Evolutionary conservation across 164 flowering plant genomes (phyloP), one percentile per base, ranked within the genome.

Genomic region (Stephania yunnanensis): DNA sequence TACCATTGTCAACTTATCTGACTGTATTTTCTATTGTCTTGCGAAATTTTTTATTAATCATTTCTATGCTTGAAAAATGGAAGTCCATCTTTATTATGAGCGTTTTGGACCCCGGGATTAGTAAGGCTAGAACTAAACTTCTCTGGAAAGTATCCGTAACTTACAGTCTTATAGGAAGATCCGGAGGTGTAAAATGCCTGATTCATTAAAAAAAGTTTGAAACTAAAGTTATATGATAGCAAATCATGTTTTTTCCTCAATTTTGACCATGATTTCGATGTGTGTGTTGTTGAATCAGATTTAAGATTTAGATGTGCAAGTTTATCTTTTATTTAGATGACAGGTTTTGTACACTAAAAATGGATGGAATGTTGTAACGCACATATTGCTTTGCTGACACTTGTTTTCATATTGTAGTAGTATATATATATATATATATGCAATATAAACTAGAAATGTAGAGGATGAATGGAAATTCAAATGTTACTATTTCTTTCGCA

Each of bases 1-100:
- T 95, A 80, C 52, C 58, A 70, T 31, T 63, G 17, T 46, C 20
- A 13, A 7, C 66, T 61, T n/a, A 7, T 61, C 22, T 61, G 25
- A 19, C 25, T 61, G 66, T n/a, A 61, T 61, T n/a, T 61, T 61
- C 22, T 19, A 61, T 20, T 61, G 25, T 61, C 19, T 61, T 61
- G 22, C 20, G 22, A 17, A 61, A 19, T 5, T 61, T 19, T 61
- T 61, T 61, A 25, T 9, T 7, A 61, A 61, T 19, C 9, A 61
- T 61, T 10, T 25, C 25, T 61, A 25, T 61, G n/a, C n/a, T 61
- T 52, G 10, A 31, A 2, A 36, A 55, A 55, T 58, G 44, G 36
- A 25, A 66, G 11, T 42, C 30, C 7, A 66, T 1, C 25, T 61
- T 61, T n/a, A 7, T 7, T 20, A 19, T 7, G 7, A 61, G 25